These are phyloP conservation scores for Neurospora sp. DNA, from an alignment of 495 filamentous ascomycete genomes.

Conservation along the genomic window DNA sequence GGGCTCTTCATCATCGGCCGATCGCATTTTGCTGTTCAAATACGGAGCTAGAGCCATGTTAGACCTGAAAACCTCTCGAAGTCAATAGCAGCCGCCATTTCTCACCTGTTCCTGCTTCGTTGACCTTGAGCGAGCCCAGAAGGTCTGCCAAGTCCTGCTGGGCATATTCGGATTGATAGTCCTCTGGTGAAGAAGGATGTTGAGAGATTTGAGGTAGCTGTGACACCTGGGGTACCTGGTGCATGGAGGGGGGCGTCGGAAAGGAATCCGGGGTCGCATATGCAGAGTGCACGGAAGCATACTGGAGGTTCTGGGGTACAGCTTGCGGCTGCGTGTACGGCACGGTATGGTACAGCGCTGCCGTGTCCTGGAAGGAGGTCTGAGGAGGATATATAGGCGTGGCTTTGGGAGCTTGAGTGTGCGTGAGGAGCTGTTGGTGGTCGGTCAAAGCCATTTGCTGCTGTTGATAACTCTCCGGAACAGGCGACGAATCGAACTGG, in stretches of 20 bases:
- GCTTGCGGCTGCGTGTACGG: constrained; percentile 35
- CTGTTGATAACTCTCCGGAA: constrained; percentile 47
- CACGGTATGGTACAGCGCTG: constrained; percentile 33
- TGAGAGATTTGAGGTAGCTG: constrained; percentile 16
- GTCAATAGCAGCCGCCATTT: background rate
- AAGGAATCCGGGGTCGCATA: constrained; percentile 37
- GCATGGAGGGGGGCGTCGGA: constrained; percentile 42
- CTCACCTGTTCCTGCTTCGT: constrained; percentile 81
- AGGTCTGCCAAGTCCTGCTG: constrained; percentile 68
- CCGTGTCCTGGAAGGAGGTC: constrained; percentile 26
- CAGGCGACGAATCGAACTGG: constrained; percentile 32
- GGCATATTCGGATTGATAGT: constrained; percentile 55
- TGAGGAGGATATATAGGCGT: constrained; percentile 28
- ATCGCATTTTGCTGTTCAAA: constrained; percentile 62
- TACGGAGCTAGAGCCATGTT: constrained; percentile 56
- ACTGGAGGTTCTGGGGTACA: constrained; percentile 38
- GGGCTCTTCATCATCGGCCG: constrained; percentile 53
- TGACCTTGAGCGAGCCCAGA: constrained; percentile 76
- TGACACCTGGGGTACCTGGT: constrained; percentile 3
- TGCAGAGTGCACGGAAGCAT: constrained; percentile 34
- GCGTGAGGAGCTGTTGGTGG: constrained; percentile 23
- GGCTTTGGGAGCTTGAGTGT: constrained; percentile 26
- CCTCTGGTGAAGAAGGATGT: constrained; percentile 34
- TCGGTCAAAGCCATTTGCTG: constrained; percentile 34
- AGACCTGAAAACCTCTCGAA: background rate